Conservation (phyloP, 805 yeast genomes). For the Yarrowia sp. region DNA sequence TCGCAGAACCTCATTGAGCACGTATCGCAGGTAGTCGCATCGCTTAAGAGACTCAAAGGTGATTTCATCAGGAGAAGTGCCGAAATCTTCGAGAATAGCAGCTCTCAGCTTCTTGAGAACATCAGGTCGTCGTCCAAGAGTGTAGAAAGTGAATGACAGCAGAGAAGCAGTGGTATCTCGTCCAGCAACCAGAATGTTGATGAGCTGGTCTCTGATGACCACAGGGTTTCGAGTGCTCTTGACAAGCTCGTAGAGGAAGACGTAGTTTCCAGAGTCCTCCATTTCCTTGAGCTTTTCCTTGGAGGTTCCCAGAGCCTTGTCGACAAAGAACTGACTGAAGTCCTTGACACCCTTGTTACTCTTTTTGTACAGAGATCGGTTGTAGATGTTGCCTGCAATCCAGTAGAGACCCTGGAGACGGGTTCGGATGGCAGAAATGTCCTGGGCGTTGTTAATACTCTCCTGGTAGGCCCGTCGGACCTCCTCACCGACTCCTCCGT, state of each 20-base stretch:
- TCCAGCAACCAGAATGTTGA: slow-evolving; percentile 61
- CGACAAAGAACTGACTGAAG: slow-evolving; percentile 49
- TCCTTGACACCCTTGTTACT: slow-evolving; percentile 41
- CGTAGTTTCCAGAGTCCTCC: slow-evolving; percentile 52
- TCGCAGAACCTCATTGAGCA: slow-evolving; percentile 58
- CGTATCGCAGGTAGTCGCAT: slow-evolving; percentile 56
- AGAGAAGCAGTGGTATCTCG: slow-evolving; percentile 63
- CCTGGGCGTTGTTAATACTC: slow-evolving; percentile 42
- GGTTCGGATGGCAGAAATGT: slow-evolving; percentile 41
- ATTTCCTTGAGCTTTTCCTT: slow-evolving; percentile 43
- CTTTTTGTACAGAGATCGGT: slow-evolving; percentile 47
- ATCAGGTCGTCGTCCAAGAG: slow-evolving; percentile 53
- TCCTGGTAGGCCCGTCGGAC: slow-evolving; percentile 40
- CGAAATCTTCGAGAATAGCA: slow-evolving; percentile 52
- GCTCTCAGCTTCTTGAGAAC: slow-evolving; percentile 50
- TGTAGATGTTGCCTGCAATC: slow-evolving; percentile 43
- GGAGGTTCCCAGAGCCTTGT: slow-evolving; percentile 53
- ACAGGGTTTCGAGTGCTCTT: slow-evolving; percentile 59
- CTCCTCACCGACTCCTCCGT: slow-evolving; percentile 40
- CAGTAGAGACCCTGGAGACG: slow-evolving; percentile 43
- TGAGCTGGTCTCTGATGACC: slow-evolving; percentile 58
- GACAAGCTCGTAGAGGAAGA: slow-evolving; percentile 58
- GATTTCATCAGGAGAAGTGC: slow-evolving; percentile 45
- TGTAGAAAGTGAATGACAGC: slow-evolving; percentile 55
- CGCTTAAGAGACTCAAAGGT: slow-evolving; percentile 59